These are phyloP conservation scores for Calonectria henricotiae DNA, from an alignment of 2,329 filamentous ascomycete species.

Conservation along the genomic window DNA sequence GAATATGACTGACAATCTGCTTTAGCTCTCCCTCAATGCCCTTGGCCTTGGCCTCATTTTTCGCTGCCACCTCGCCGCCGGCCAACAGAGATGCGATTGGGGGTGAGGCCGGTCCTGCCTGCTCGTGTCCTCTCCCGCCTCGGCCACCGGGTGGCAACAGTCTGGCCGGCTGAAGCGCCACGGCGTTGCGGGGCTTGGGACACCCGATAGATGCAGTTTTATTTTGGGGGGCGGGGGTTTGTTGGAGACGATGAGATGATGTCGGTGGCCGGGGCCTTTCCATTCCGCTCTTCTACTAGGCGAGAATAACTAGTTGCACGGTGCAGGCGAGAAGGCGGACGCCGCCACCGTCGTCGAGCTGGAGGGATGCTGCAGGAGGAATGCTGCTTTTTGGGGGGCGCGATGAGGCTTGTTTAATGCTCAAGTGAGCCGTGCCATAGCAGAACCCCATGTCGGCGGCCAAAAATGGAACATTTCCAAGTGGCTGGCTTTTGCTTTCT, in stretches of 20 bases:
- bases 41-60: not conserved
- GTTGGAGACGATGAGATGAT: no score
- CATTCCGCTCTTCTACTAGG: conserved; percentile 1
- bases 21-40: not conserved
- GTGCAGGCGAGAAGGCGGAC: not conserved
- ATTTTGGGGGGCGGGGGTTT: not conserved
- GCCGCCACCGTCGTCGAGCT: not conserved
- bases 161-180: conserved; percentile 39
- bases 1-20: not conserved
- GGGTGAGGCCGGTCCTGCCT: not conserved
- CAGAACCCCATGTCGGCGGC: conserved; percentile 4
- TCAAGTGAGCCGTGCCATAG: not conserved
- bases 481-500: not conserved
- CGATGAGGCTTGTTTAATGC: conserved; percentile 19
- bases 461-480: not conserved
- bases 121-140: not conserved
- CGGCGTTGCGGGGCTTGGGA: conserved; percentile 38
- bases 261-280: no score
- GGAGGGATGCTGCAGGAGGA: not conserved
- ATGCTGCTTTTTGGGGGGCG: not conserved
- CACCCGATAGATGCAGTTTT: not conserved
- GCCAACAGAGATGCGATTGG: conserved; percentile 4
- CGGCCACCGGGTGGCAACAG: conserved; percentile 35
- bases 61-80: no score
- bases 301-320: not conserved